A percentile compares a stretch with the other conserved stretches of the same genome.
Conservation (phyloP, 192 early-diverging fungal genomes). For the Umbelopsis vinacea region DNA sequence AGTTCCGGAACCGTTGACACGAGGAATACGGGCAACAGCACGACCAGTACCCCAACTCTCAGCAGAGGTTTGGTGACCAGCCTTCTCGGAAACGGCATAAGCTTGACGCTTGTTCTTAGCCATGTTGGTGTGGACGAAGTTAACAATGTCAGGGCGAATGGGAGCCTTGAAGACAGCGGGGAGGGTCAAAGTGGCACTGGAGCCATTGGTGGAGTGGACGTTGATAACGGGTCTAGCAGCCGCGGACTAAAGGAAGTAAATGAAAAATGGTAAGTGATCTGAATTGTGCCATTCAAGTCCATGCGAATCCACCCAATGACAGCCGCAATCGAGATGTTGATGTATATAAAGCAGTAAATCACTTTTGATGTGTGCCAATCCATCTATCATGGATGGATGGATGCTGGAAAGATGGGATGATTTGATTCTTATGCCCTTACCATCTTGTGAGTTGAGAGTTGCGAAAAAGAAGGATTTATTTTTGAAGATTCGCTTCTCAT, state of each 20-base stretch:
- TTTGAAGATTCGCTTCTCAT: too few species aligned
- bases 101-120: constrained; percentile 99
- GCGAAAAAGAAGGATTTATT: too few species aligned
- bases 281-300: too few species aligned
- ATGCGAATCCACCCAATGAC: too few species aligned
- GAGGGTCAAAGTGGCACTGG: constrained; percentile 75
- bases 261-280: too few species aligned
- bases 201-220: constrained; percentile 84
- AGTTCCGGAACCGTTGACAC: constrained; percentile 95
- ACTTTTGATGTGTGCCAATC: too few species aligned
- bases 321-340: too few species aligned
- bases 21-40: constrained; percentile 99
- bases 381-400: too few species aligned
- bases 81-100: constrained; percentile 93
- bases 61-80: constrained; percentile 98
- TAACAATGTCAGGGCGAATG: constrained; percentile 95
- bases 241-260: constrained; percentile 33
- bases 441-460: too few species aligned
- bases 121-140: constrained; percentile 97
- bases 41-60: constrained; percentile 98
- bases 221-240: constrained; percentile 87
- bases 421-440: too few species aligned
- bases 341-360: too few species aligned
- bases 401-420: too few species aligned
- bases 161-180: constrained; percentile 96